Conservation (phyloP, 2,329 filamentous ascomycete species). For the Venturia carpophila region DNA sequence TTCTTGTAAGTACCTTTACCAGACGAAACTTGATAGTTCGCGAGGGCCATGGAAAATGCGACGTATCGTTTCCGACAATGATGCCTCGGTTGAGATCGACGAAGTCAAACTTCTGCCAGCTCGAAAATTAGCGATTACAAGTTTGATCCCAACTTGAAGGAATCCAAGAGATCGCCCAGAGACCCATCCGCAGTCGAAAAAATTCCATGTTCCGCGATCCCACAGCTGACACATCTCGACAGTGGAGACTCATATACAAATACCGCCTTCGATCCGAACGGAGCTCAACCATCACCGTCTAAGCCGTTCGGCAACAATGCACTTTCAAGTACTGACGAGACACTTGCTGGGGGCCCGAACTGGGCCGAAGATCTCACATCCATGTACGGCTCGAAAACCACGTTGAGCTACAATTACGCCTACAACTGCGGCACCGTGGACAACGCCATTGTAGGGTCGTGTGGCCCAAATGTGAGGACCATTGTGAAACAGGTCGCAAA, state of each 20-base stretch:
- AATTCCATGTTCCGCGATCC: no score
- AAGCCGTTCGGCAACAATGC: not conserved
- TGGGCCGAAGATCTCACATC: conserved; percentile 6
- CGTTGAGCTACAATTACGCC: not conserved
- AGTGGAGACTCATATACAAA: conserved; percentile 10
- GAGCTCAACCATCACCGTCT: not conserved
- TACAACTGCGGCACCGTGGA: conserved; percentile 10
- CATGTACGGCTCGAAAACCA: not conserved
- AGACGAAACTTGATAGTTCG: not conserved
- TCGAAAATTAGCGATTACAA: not conserved
- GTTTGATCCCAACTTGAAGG: not conserved
- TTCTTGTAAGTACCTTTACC: not conserved
- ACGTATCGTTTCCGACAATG: not conserved
- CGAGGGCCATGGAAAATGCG: not conserved
- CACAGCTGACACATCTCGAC: not conserved
- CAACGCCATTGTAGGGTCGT: not conserved
- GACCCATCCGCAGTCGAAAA: no score
- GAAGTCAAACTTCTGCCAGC: not conserved
- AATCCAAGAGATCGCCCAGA: no score
- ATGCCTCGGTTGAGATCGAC: not conserved
- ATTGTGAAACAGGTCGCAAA: not conserved
- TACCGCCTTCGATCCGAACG: conserved; percentile 1
- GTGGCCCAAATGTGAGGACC: not conserved
- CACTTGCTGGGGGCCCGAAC: not conserved
- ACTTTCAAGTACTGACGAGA: not conserved